Evolutionary conservation across 1,284 basidiomycete genomes (phyloP), one percentile per base, ranked within the genome.

Genomic region (Puccinia hordei): DNA sequence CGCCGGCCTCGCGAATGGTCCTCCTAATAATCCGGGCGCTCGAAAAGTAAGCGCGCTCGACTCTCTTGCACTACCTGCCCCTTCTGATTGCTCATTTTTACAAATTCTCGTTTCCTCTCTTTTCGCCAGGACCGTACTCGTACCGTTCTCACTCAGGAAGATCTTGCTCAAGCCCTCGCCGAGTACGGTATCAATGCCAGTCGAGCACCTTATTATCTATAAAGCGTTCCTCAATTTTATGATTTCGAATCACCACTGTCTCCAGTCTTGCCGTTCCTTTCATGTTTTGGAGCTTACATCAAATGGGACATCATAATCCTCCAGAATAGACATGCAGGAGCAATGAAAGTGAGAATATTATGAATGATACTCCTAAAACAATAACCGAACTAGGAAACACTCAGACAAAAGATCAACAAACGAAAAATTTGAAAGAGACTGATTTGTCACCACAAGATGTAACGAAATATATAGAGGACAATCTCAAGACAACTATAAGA

Each of bases 101-200:
- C 38, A 30, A 15, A 9, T 6, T 19, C n/a, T 72, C n/a, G 61
- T 33, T 44, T 74, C 38, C 33, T n/a, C 30, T n/a, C 22, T 65
- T 44, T 22, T 30, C 30, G 4, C 19, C 55, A 73, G 69, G 94
- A 97, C 85, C 93, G 94, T 85, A 94, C 93, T 53, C 90, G 93
- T 82, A 98, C 97, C n/a, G 94, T 95, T 0, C 87, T 99, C 81
- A 98, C 94, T 6, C 98, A 98, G 95, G 97, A 99, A 82, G 97
- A 99, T 85, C 88, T 99, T 66, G 92, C 92, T 81, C 89, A 94
- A 9, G 97, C 97, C 0, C 89, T 99, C 35, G 89, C 90, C 57
- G 97, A 99, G 86, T 98, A 98, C 85, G 96, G 97, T 8, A 94
- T 98, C 83, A 95, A 92, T 83, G 90, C 93, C n/a, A 91, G 92